A percentile compares a stretch with the other conserved stretches of the same genome.
Conservation (phyloP, 148 eudicot species). For the Nepenthes mirabilis region DNA sequence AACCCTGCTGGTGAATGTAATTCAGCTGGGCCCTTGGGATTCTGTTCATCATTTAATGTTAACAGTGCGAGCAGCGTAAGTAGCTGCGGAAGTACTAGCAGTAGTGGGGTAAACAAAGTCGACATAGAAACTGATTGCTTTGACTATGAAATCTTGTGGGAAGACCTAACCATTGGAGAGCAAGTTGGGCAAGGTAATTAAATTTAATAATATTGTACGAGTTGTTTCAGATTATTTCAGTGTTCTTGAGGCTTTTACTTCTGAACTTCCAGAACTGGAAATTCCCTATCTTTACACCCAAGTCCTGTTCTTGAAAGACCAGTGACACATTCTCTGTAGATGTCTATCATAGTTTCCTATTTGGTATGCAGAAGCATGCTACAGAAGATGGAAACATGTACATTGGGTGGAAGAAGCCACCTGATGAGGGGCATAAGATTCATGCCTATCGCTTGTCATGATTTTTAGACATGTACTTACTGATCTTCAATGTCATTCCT, state of each 20-base stretch:
- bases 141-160: conserved; percentile 95
- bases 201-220: background rate
- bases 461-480: too few relatives aligned
- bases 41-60: conserved; percentile 70
- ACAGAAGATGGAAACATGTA: too few relatives aligned
- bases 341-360: too few relatives aligned
- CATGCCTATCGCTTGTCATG: too few relatives aligned
- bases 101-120: conserved; percentile 60
- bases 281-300: too few relatives aligned
- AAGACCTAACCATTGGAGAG: conserved; percentile 88
- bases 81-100: conserved; percentile 81
- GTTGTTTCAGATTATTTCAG: background rate
- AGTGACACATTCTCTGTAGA: too few relatives aligned
- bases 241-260: background rate
- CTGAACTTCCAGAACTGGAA: too few relatives aligned
- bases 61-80: conserved; percentile 85
- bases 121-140: conserved; percentile 65
- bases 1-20: conserved; percentile 27
- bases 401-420: too few relatives aligned
- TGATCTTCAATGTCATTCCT: too few relatives aligned
- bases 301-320: too few relatives aligned
- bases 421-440: too few relatives aligned
- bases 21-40: conserved; percentile 61
- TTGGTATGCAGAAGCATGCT: too few relatives aligned
- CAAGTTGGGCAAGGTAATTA: conserved; percentile 91